Percentiles rank a stretch among this genome's conserved stretches.
Conservation (phyloP, 2,329 filamentous ascomycete species). For the Claviceps sp. region DNA sequence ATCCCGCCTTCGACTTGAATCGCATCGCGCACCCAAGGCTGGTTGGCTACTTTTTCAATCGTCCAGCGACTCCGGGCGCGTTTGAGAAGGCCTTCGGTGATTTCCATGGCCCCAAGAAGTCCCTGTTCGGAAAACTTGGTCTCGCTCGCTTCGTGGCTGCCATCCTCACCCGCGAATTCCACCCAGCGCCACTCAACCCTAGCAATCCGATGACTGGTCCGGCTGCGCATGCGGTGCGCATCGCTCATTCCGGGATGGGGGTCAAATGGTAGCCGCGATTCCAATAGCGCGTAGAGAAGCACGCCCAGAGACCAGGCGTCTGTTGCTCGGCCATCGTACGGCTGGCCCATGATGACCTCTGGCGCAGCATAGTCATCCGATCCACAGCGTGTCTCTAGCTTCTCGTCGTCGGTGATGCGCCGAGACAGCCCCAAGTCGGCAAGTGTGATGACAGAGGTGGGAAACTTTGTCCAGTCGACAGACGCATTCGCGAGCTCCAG, state of each 20-base stretch:
- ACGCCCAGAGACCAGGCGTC: slow-evolving; percentile 96
- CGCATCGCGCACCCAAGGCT: slow-evolving; percentile 64
- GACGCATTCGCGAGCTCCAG: slow-evolving; percentile 49
- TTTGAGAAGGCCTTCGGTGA: slow-evolving; percentile 75
- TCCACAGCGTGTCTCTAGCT: slow-evolving; percentile 86
- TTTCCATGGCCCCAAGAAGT: slow-evolving; percentile 61
- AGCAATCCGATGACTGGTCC: slow-evolving; percentile 88
- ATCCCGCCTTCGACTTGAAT: slow-evolving; percentile 54
- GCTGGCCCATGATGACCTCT: slow-evolving; percentile 88
- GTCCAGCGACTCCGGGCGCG: slow-evolving; percentile 67
- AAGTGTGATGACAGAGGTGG: slow-evolving; percentile 72
- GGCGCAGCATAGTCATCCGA: slow-evolving; percentile 96
- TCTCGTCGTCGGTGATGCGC: slow-evolving; percentile 70
- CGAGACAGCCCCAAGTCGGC: slow-evolving; percentile 86
- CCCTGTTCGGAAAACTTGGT: slow-evolving; percentile 48
- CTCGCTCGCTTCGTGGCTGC: slow-evolving; percentile 63
- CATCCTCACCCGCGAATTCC: slow-evolving; percentile 68
- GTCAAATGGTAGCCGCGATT: slow-evolving; percentile 88
- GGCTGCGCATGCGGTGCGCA: slow-evolving; percentile 59
- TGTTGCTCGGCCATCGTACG: slow-evolving; percentile 82
- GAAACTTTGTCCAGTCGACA: slow-evolving; percentile 60
- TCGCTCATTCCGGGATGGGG: slow-evolving; percentile 70
- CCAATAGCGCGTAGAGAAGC: slow-evolving; percentile 81
- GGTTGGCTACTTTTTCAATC: slow-evolving; percentile 57
- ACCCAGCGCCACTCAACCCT: slow-evolving; percentile 94